A percentile compares a stretch with the other conserved stretches of the same genome.
These are phyloP conservation scores for Annulohypoxylon nitens DNA, from an alignment of 495 filamentous ascomycete species.

Conservation along the genomic window DNA sequence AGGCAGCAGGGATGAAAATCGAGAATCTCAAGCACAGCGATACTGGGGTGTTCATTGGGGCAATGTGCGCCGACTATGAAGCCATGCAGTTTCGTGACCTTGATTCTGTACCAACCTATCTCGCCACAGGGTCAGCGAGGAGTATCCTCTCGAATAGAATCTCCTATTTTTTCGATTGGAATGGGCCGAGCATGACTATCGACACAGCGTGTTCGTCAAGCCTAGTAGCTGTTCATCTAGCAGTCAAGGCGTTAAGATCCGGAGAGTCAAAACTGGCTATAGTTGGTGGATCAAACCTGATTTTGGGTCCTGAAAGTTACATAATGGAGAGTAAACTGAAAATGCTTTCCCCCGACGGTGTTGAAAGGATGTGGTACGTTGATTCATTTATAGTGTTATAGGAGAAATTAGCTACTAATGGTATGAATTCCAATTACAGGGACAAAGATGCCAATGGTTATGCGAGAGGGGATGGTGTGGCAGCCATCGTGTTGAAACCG, in stretches of 20 bases:
- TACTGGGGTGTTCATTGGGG: not conserved
- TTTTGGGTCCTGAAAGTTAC: constrained; percentile 56
- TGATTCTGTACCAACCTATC: not conserved
- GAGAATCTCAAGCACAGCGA: not conserved
- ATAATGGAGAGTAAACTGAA: not conserved
- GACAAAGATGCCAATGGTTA: constrained; percentile 70
- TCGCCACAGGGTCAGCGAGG: not conserved
- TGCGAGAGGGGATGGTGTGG: constrained; percentile 69
- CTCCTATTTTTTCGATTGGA: constrained; percentile 9
- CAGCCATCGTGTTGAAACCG: constrained; percentile 64
- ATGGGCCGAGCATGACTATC: constrained; percentile 42
- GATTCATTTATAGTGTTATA: not conserved
- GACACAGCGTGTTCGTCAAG: constrained; percentile 56
- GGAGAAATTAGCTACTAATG: not conserved
- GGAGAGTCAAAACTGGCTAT: constrained; percentile 51
- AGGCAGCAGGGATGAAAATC: not conserved
- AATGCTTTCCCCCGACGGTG: not conserved
- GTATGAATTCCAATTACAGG: constrained; percentile 55
- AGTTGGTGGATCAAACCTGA: constrained; percentile 62
- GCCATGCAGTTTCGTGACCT: not conserved
- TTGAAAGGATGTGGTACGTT: not conserved
- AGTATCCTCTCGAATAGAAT: not conserved
- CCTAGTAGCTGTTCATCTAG: constrained; percentile 28
- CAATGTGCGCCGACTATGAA: not conserved
- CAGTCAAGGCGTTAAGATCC: constrained; percentile 10